Conservation (phyloP, 371 early-diverging fungal species). For the Cokeromyces recurvatus region DNA sequence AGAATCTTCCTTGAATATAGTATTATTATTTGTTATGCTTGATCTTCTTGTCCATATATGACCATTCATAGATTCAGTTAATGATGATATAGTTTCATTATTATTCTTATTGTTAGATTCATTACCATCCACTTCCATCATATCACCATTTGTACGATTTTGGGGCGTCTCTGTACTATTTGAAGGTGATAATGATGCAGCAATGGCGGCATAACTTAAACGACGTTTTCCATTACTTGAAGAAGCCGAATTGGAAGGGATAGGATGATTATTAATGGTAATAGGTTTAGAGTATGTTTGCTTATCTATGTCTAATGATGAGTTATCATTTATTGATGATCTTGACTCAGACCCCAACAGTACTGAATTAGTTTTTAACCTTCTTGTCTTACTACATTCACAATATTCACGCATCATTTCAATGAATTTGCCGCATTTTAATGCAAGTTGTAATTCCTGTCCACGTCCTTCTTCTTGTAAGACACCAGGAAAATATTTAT, state of each 20-base stretch:
- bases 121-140: conserved; percentile 8
- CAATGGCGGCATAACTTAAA: conserved; percentile 34
- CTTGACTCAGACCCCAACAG: background rate
- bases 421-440: conserved; percentile 82
- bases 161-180: background rate
- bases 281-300: no score
- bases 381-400: conserved; percentile 14
- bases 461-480: conserved; percentile 33
- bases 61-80: background rate
- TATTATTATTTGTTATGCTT: background rate
- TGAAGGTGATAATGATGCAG: conserved; percentile 24
- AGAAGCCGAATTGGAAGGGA: background rate
- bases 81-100: background rate
- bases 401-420: conserved; percentile 66
- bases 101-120: background rate
- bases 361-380: conserved; percentile 50
- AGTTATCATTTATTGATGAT: no score
- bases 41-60: conserved; percentile 3
- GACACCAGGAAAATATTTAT: conserved; percentile 60
- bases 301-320: no score
- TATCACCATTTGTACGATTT: background rate
- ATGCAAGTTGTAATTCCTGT: conserved; percentile 60
- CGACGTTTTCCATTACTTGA: conserved; percentile 5
- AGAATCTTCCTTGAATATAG: background rate
- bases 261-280: background rate